These are phyloP conservation scores for Scheffersomyces segobiensis DNA, from an alignment of 1,139 yeast species.

Conservation along the genomic window DNA sequence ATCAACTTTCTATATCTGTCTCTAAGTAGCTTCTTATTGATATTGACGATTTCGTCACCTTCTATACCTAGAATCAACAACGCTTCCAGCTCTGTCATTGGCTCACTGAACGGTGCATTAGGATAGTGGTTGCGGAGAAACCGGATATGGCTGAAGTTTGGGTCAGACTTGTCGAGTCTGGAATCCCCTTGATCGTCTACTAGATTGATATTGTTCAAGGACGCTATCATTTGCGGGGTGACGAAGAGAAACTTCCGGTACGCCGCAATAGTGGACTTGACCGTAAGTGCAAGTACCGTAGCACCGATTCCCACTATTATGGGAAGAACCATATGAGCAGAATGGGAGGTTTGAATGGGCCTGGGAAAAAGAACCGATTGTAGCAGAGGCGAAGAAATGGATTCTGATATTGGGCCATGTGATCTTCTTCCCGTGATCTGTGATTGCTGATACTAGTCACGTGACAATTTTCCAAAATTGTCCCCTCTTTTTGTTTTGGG, in stretches of 20 bases:
- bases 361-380: not conserved
- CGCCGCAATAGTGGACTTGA: conserved; percentile 51
- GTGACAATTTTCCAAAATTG: not conserved
- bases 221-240: conserved; percentile 58
- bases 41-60: conserved; percentile 48
- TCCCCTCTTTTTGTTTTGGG: not conserved
- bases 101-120: conserved; percentile 48
- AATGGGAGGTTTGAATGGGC: not conserved
- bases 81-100: conserved; percentile 66
- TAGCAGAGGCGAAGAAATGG: not conserved
- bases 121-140: conserved; percentile 35
- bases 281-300: conserved; percentile 53
- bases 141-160: conserved; percentile 22
- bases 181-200: conserved; percentile 5
- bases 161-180: conserved; percentile 11
- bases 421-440: not conserved
- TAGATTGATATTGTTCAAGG: conserved; percentile 44
- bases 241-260: conserved; percentile 41
- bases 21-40: conserved; percentile 47
- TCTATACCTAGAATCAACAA: conserved; percentile 54
- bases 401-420: not conserved
- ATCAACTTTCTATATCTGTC: conserved; percentile 62
- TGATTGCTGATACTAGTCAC: not conserved
- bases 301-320: conserved; percentile 59
- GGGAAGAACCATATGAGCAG: conserved; percentile 45